A percentile compares a stretch with the other conserved stretches of the same genome.
phyloP scores from a whole-genome alignment of 2,329 filamentous ascomycete species.

The Monilinia vaccinii-corymbosi region DNA sequence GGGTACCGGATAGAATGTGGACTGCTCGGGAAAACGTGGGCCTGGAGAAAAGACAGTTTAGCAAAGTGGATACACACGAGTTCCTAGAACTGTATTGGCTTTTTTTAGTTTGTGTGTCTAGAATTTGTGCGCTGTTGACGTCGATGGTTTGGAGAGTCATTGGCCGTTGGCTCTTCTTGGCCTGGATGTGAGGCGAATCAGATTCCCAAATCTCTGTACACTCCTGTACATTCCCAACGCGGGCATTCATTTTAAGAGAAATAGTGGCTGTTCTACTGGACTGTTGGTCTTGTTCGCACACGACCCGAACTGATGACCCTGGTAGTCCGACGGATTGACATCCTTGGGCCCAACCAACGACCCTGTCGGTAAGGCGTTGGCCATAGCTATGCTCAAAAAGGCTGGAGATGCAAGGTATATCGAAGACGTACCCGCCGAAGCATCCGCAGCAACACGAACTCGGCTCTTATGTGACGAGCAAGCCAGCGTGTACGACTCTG shows the following conservation, averaged over 20 bases:
- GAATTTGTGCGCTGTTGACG: neutral
- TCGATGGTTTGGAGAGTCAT: neutral
- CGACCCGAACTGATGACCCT: conserved; percentile 7
- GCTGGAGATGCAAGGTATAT: conserved; percentile 1
- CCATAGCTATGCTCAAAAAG: neutral
- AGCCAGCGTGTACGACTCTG: conserved; percentile 19
- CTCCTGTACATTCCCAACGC: neutral
- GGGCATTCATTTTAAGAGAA: neutral
- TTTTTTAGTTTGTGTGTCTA: neutral
- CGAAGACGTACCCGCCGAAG: conserved; percentile 5
- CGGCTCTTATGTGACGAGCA: conserved; percentile 18
- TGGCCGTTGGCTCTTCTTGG: neutral
- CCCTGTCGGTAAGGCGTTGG: conserved; percentile 2
- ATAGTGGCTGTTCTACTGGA: conserved; percentile 4
- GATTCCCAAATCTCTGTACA: neutral
- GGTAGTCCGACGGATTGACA: conserved; percentile 2
- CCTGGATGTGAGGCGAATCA: neutral
- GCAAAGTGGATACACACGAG: neutral
- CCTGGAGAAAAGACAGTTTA: neutral
- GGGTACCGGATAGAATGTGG: conserved; percentile 2
- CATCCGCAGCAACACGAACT: conserved; percentile 20
- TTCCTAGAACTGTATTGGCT: neutral
- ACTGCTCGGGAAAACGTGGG: conserved; percentile 4
- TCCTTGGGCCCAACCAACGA: conserved; percentile 2
- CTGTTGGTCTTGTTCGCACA: conserved; percentile 1